A percentile compares a stretch with the other conserved stretches of the same genome.
Conservation (phyloP, 345 rosid species). For the Mallotus nudiflorus region DNA sequence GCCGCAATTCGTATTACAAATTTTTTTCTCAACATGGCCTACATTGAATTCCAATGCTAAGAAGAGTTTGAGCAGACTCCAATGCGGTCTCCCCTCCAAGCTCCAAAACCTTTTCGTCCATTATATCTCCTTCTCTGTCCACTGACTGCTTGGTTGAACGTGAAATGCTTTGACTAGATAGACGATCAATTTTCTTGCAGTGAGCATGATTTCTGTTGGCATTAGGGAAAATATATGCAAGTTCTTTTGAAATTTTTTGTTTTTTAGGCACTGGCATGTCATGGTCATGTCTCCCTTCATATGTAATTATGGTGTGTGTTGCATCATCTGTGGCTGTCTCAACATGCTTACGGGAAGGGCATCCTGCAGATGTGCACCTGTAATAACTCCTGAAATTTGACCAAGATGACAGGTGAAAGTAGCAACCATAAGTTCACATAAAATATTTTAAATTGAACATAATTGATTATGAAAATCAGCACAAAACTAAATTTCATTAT, state of each 20-base stretch:
- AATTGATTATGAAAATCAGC: neutral
- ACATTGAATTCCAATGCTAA: conserved; percentile 21
- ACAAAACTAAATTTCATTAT: neutral
- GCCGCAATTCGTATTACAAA: neutral
- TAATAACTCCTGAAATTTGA: conserved; percentile 30
- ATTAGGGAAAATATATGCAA: neutral
- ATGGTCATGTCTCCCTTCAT: conserved; percentile 29
- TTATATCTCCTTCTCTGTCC: conserved; percentile 11
- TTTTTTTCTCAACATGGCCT: conserved; percentile 4
- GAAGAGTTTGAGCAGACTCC: conserved; percentile 31
- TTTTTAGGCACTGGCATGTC: conserved; percentile 27
- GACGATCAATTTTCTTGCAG: conserved; percentile 1
- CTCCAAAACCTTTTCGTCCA: conserved; percentile 25
- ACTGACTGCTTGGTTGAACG: neutral
- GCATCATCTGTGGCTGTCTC: conserved; percentile 23
- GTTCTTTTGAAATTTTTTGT: neutral
- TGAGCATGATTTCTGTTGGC: neutral
- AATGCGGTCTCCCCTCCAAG: conserved; percentile 32
- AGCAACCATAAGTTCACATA: neutral
- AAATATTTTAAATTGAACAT: neutral
- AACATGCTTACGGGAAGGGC: conserved; percentile 32
- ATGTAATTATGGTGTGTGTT: conserved; percentile 7
- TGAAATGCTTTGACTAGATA: neutral
- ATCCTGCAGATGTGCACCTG: conserved; percentile 31
- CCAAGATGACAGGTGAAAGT: neutral